Evolutionary conservation across 768 basidiomycete genomes (phyloP).

Genomic region (Serendipita sp.): DNA sequence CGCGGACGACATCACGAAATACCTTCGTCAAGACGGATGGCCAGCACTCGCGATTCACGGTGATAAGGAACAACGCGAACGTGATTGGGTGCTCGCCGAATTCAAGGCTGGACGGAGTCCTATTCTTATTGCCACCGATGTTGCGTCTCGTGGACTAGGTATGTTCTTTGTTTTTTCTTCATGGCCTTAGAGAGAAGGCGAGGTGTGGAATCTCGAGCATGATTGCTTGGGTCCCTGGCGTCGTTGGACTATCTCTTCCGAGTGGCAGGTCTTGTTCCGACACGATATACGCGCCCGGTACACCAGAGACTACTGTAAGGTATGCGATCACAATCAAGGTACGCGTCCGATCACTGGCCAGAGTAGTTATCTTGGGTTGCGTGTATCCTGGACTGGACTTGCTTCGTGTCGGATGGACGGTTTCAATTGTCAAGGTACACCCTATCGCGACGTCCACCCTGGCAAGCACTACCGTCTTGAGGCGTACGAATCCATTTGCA

Average conservation of each 20-base stretch:
- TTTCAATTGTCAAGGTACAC: not conserved
- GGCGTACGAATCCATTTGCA: too few species aligned
- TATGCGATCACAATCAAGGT: not conserved
- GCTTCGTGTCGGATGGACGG: not conserved
- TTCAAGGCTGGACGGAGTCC: conserved; percentile 97
- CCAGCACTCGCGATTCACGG: conserved; percentile 99
- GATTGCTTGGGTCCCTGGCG: not conserved
- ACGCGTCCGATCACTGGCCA: not conserved
- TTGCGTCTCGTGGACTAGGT: conserved; percentile 99
- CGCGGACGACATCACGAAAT: conserved; percentile 97
- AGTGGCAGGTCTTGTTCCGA: conserved; percentile 4
- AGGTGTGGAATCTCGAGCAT: not conserved
- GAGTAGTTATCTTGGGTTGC: conserved; percentile 2
- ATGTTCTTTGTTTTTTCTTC: conserved; percentile 19
- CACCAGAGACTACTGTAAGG: not conserved
- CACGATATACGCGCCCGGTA: not conserved
- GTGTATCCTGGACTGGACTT: conserved; percentile 4
- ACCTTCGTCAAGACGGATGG: conserved; percentile 95
- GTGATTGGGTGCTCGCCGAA: conserved; percentile 97
- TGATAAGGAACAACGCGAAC: conserved; percentile 97
- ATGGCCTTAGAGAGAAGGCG: not conserved
- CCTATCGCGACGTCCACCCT: not conserved
- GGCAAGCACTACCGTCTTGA: not conserved
- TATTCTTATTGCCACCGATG: conserved; percentile 96
- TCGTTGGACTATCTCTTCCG: conserved; percentile 1